Conservation (phyloP, 352 stramenopile genomes). For the Aphanomyces euteiches region DNA sequence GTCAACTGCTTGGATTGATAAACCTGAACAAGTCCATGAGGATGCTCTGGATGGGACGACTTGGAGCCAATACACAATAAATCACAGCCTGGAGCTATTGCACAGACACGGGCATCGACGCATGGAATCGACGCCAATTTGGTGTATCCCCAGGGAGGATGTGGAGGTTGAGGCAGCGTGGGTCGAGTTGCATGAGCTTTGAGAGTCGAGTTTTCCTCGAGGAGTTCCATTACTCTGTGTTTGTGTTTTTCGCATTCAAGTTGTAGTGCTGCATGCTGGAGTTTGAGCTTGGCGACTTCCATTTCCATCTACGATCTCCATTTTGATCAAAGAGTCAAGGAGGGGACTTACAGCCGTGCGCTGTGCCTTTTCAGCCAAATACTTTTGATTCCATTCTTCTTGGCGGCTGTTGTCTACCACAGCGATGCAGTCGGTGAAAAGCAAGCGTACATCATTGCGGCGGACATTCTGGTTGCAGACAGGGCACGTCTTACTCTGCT, state of each 20-base stretch:
- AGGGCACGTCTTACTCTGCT: slow-evolving; percentile 56
- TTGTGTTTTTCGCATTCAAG: slow-evolving; percentile 23
- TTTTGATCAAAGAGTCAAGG: not conserved
- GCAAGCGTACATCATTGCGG: slow-evolving; percentile 49
- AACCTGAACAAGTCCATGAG: slow-evolving; percentile 20
- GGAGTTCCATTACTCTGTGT: slow-evolving; percentile 20
- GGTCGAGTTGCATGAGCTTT: not conserved
- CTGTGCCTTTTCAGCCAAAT: slow-evolving; percentile 49
- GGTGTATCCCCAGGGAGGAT: not conserved
- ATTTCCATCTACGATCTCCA: slow-evolving; percentile 37
- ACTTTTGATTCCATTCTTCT: slow-evolving; percentile 56
- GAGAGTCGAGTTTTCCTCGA: slow-evolving; percentile 21
- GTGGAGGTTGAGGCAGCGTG: not conserved
- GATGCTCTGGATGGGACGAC: not conserved
- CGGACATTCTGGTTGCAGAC: slow-evolving; percentile 56
- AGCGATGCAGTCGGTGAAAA: slow-evolving; percentile 69
- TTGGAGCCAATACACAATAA: slow-evolving; percentile 14
- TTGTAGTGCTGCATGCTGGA: slow-evolving; percentile 37
- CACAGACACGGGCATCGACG: slow-evolving; percentile 16
- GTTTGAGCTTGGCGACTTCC: slow-evolving; percentile 42
- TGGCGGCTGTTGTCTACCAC: slow-evolving; percentile 70
- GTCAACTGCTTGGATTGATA: too few species aligned
- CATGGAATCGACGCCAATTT: slow-evolving; percentile 11
- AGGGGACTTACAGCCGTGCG: slow-evolving; percentile 36
- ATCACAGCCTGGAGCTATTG: slow-evolving; percentile 5